Evolutionary conservation across 2,329 filamentous ascomycete genomes (phyloP).

Genomic region (Clonostachys rhizophaga): DNA sequence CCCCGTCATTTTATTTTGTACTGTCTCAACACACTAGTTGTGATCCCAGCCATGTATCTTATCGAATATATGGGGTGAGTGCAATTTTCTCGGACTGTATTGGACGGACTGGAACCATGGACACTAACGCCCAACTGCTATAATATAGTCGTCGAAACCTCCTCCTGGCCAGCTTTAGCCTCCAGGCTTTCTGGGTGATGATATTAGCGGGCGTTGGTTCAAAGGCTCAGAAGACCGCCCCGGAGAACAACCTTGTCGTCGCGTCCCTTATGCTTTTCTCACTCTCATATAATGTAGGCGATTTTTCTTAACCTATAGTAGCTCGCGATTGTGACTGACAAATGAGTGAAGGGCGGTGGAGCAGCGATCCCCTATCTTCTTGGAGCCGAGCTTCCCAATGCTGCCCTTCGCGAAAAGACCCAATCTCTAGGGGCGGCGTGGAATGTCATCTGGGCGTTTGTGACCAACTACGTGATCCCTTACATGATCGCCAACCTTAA

Average conservation of each 20-base stretch:
- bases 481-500: conserved; percentile 5
- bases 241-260: background rate
- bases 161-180: background rate
- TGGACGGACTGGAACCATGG: background rate
- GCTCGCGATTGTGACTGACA: background rate
- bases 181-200: conserved; percentile 2
- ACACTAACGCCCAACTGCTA: background rate
- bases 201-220: background rate
- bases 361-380: conserved; percentile 8
- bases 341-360: conserved; percentile 3
- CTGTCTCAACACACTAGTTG: conserved; percentile 1
- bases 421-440: conserved; percentile 4
- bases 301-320: background rate
- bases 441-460: conserved; percentile 8
- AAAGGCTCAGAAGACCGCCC: background rate
- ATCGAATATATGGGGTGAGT: conserved; percentile 6
- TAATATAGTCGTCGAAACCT: background rate
- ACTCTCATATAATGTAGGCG: background rate
- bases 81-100: background rate
- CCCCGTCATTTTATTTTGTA: conserved; percentile 1
- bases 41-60: conserved; percentile 6
- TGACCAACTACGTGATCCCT: conserved; percentile 6
- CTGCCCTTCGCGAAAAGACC: conserved; percentile 6
- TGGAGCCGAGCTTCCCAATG: conserved; percentile 5
- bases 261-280: background rate